Base-by-base conservation (phyloP, 768 basidiomycete genomes). In the Piloderma croceum region DNA sequence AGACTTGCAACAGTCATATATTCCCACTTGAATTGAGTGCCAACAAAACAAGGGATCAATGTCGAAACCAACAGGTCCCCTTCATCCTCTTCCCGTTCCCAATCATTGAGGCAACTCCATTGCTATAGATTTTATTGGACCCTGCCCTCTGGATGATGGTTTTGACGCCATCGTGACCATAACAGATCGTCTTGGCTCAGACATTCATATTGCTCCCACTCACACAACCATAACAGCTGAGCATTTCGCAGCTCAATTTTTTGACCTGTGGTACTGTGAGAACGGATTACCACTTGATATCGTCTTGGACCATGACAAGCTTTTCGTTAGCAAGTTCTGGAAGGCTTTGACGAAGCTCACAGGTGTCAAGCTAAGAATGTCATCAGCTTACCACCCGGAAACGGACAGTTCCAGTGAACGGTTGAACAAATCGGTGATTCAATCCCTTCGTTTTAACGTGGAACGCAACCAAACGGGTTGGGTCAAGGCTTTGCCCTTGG, bases 371-470 rank as follows among this genome's bases (percentile, higher is more conserved):
- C 41, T 65, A 1, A 55, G 50, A n/a, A 46, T 61, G 52, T 68
- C 65, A 0, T 60, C 62, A 0, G 39, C 64, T 1, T 68, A 54
- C 31, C 68, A 70, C 27, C 67, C 63, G 0, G 54, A 69, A 39
- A 63, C 59, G 0, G 60, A 69, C 46, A 62, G 69, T 0, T 24
- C 47, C 0, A 62, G 56, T 13, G 58, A 70, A 47, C 40, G 47
- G 0, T 57, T 55, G 0, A 66, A 65, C 33, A 60, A 61, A 29
- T 65, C 57, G 0, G 40, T 65, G 1, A 58, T 52, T 33, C 64
- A 65, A 29, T 33, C 34, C 12, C 33, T 53, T 1, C 42, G 44
- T 23, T 62, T 43, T 31, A 44, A 50, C 47, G 52, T 58, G 10
- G 43, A 53, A 9, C 15, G 44, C 1, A 49, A 53, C 18, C 54